These are phyloP conservation scores for Microcyclosporella mali DNA, from an alignment of 2,329 filamentous ascomycete genomes.

Conservation along the genomic window DNA sequence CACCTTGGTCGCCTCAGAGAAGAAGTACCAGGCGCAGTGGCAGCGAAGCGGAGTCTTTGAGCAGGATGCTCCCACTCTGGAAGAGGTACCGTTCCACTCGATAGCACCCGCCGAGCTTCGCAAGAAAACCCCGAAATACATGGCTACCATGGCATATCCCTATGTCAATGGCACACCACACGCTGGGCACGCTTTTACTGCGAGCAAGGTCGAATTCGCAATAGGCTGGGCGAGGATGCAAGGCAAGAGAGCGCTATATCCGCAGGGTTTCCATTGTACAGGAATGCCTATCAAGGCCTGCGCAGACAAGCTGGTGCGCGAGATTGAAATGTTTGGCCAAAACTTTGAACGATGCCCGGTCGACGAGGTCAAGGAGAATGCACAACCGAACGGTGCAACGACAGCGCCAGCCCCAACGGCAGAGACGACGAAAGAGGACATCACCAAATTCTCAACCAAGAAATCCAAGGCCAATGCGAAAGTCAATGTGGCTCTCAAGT, in stretches of 20 bases:
- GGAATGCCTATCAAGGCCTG: slow-evolving; percentile 98
- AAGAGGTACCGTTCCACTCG: slow-evolving; percentile 69
- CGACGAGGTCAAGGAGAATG: slow-evolving; percentile 44
- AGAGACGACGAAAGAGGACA: slow-evolving; percentile 64
- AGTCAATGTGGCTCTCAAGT: slow-evolving; percentile 89
- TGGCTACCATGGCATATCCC: slow-evolving; percentile 69
- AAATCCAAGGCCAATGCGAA: slow-evolving; percentile 80
- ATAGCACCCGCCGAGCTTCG: slow-evolving; percentile 69
- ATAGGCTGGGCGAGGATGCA: slow-evolving; percentile 83
- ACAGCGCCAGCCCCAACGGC: slow-evolving; percentile 51
- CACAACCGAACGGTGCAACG: slow-evolving; percentile 32
- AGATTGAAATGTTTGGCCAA: slow-evolving; percentile 81
- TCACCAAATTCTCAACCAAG: slow-evolving; percentile 85
- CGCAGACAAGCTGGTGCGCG: slow-evolving; percentile 86
- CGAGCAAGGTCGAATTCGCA: slow-evolving; percentile 88
- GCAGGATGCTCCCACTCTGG: slow-evolving; percentile 70
- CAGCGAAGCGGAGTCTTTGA: slow-evolving; percentile 73
- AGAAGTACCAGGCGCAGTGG: slow-evolving; percentile 88
- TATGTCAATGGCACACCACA: slow-evolving; percentile 83
- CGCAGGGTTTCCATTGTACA: slow-evolving; percentile 91
- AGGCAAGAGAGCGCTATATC: slow-evolving; percentile 80
- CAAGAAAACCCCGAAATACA: slow-evolving; percentile 82
- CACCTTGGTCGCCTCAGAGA: slow-evolving; percentile 73
- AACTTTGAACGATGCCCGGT: slow-evolving; percentile 74
- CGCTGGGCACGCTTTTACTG: slow-evolving; percentile 86